Evolutionary conservation across 78 protist genomes (phyloP).

Genomic region (Dictyostelium capitatum): DNA sequence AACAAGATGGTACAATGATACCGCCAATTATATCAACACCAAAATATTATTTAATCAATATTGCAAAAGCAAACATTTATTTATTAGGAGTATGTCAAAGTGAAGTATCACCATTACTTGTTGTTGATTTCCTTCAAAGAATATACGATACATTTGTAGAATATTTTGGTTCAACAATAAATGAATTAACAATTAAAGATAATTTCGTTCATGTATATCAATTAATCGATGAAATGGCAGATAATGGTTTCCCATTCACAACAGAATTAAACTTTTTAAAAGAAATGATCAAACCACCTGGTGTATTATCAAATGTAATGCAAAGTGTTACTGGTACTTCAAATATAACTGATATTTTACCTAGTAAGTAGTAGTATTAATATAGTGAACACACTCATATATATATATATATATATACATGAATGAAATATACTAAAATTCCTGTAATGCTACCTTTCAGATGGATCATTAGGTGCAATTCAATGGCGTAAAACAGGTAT

Average conservation of each 20-base stretch:
- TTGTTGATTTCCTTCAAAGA: conserved; percentile 90
- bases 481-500: conserved; percentile 95
- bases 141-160: conserved; percentile 86
- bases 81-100: conserved; percentile 56
- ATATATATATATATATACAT: too few species aligned
- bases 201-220: conserved; percentile 89
- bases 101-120: conserved; percentile 86
- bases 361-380: conserved; percentile 64
- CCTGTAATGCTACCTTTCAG: too few species aligned
- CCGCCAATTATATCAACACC: conserved; percentile 74
- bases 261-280: conserved; percentile 93
- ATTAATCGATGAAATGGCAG: conserved; percentile 95
- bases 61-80: conserved; percentile 32
- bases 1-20: conserved; percentile 1
- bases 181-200: conserved; percentile 77
- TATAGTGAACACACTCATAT: too few species aligned
- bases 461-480: conserved; percentile 79
- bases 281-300: conserved; percentile 92
- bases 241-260: conserved; percentile 95
- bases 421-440: too few species aligned
- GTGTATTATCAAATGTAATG: conserved; percentile 37
- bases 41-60: conserved; percentile 78
- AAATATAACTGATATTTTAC: conserved; percentile 68
- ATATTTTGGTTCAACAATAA: conserved; percentile 77
- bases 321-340: conserved; percentile 60